Conservation (phyloP, 306 rosid species). For the Ormosia emarginata region DNA sequence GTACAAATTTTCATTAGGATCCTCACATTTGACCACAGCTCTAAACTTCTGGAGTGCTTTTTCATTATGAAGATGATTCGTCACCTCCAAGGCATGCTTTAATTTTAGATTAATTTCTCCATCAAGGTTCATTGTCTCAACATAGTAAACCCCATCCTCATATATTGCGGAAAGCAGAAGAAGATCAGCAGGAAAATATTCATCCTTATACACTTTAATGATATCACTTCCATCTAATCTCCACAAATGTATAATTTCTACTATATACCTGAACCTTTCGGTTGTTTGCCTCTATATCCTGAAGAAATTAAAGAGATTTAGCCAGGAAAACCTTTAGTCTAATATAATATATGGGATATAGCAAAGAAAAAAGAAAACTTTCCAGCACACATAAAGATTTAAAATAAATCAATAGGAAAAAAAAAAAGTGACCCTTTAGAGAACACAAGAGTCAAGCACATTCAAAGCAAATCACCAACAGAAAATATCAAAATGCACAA, state of each 20-base stretch:
- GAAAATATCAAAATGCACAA: not conserved
- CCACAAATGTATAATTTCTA: constrained; percentile 41
- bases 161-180: constrained; percentile 73
- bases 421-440: not conserved
- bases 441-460: not conserved
- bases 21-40: constrained; percentile 76
- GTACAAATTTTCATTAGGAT: constrained; percentile 85
- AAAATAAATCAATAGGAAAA: not conserved
- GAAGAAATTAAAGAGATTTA: constrained; percentile 32
- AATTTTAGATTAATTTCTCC: constrained; percentile 91
- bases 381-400: not conserved
- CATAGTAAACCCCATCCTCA: constrained; percentile 83
- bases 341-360: not conserved
- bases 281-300: constrained; percentile 82
- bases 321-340: not conserved
- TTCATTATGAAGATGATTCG: constrained; percentile 51
- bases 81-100: constrained; percentile 69
- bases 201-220: constrained; percentile 71
- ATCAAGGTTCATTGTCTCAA: constrained; percentile 91
- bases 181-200: constrained; percentile 89
- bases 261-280: constrained; percentile 55
- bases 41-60: constrained; percentile 45
- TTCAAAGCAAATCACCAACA: not conserved
- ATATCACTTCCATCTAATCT: constrained; percentile 80
- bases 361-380: not conserved